These are phyloP conservation scores for Hypoxylon sp. DNA, from an alignment of 2,329 filamentous ascomycete genomes.

Conservation along the genomic window DNA sequence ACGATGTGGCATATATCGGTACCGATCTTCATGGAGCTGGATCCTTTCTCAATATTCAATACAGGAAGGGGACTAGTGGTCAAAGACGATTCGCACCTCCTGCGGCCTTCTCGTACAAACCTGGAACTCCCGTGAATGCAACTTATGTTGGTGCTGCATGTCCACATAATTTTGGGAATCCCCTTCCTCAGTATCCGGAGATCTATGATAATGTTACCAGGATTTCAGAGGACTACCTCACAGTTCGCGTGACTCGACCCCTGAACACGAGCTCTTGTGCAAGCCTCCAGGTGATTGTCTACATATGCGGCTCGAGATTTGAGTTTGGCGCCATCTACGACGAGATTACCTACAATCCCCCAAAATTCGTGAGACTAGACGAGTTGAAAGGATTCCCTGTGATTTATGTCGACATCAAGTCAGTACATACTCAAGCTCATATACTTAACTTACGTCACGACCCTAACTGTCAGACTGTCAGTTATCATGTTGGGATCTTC, in stretches of 20 bases:
- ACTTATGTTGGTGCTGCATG: not conserved
- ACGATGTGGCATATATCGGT: not conserved
- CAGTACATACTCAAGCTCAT: not conserved
- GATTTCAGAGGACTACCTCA: conserved; percentile 1
- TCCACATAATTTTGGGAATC: not conserved
- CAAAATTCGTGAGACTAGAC: not conserved
- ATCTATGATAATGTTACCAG: not conserved
- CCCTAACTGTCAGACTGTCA: not conserved
- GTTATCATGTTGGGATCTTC: not conserved
- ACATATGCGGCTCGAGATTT: not conserved
- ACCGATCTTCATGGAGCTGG: not conserved
- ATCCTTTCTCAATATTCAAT: conserved; percentile 4
- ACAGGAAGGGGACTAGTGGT: not conserved
- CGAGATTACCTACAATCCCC: not conserved
- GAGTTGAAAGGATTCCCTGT: not conserved
- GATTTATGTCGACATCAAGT: conserved; percentile 2
- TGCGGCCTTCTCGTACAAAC: not conserved
- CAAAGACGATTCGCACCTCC: not conserved
- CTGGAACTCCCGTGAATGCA: not conserved
- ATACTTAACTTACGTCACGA: not conserved
- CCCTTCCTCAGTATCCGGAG: not conserved
- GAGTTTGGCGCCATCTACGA: not conserved
- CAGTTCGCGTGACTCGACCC: not conserved
- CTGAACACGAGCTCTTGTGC: not conserved
- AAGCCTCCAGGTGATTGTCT: not conserved